Evolutionary conservation across 257 asterid genomes (phyloP).

Genomic region (Coffea eugenioides): DNA sequence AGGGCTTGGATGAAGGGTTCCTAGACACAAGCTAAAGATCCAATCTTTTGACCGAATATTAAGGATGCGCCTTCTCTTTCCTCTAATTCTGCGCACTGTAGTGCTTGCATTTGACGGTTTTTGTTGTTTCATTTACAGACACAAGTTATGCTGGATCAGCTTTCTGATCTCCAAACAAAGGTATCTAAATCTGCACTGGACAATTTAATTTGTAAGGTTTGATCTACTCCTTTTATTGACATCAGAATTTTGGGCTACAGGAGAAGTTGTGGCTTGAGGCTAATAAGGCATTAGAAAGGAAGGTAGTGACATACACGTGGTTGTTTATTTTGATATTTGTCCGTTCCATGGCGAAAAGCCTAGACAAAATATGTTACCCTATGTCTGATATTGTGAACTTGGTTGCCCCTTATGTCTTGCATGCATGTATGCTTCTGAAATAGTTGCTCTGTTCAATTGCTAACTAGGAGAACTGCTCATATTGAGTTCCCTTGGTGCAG

Average conservation of each 20-base stretch:
- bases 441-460: background rate
- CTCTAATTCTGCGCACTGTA: background rate
- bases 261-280: slow-evolving; percentile 88
- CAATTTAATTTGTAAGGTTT: background rate
- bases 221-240: background rate
- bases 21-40: background rate
- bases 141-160: slow-evolving; percentile 86
- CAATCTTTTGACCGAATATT: background rate
- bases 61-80: background rate
- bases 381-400: background rate
- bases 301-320: slow-evolving; percentile 38
- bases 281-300: slow-evolving; percentile 74
- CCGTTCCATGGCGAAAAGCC: background rate
- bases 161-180: slow-evolving; percentile 89
- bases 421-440: background rate
- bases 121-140: slow-evolving; percentile 47
- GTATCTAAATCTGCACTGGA: slow-evolving; percentile 30
- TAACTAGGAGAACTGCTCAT: background rate
- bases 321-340: background rate
- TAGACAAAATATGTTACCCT: background rate
- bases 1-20: background rate
- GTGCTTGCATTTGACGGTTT: background rate
- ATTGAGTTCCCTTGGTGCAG: background rate
- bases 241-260: slow-evolving; percentile 29
- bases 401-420: background rate